These are phyloP conservation scores for Alternaria brassicicola DNA, from an alignment of 2,329 filamentous ascomycete species.

Conservation along the genomic window DNA sequence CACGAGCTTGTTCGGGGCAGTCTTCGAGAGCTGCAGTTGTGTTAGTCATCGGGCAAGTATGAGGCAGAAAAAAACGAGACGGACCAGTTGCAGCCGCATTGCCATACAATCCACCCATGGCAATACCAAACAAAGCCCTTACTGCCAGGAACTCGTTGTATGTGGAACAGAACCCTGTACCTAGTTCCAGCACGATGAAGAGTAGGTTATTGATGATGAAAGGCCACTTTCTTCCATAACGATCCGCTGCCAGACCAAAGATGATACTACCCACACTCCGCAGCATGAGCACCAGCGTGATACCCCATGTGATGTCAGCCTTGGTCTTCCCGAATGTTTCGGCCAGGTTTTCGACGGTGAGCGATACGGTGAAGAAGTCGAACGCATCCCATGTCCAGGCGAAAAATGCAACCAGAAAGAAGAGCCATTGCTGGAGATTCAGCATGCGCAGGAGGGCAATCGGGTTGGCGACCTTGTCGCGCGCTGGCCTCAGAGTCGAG, in stretches of 20 bases:
- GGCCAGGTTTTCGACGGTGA: constrained; percentile 61
- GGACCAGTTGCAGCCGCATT: constrained; percentile 63
- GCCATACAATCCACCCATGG: constrained; percentile 68
- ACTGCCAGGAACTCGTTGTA: constrained; percentile 65
- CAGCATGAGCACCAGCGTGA: constrained; percentile 60
- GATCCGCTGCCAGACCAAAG: constrained; percentile 61
- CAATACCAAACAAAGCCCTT: constrained; percentile 66
- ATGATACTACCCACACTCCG: constrained; percentile 64
- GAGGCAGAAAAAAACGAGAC: not conserved
- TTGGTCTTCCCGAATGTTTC: constrained; percentile 60
- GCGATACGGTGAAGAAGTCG: constrained; percentile 67
- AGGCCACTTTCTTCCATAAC: constrained; percentile 62
- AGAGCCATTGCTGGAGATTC: constrained; percentile 64
- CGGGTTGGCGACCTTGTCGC: constrained; percentile 61
- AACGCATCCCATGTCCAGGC: constrained; percentile 60
- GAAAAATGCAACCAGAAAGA: constrained; percentile 57
- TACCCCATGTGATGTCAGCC: constrained; percentile 66
- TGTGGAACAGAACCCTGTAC: constrained; percentile 64
- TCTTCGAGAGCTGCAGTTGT: constrained; percentile 60
- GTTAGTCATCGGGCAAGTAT: not conserved
- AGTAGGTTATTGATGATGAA: constrained; percentile 66
- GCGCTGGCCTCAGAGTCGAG: constrained; percentile 61
- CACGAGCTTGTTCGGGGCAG: constrained; percentile 63
- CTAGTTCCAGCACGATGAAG: constrained; percentile 66
- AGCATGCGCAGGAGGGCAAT: constrained; percentile 58